Evolutionary conservation across 805 yeast genomes (phyloP).

Genomic region (Candida morakotiae): DNA sequence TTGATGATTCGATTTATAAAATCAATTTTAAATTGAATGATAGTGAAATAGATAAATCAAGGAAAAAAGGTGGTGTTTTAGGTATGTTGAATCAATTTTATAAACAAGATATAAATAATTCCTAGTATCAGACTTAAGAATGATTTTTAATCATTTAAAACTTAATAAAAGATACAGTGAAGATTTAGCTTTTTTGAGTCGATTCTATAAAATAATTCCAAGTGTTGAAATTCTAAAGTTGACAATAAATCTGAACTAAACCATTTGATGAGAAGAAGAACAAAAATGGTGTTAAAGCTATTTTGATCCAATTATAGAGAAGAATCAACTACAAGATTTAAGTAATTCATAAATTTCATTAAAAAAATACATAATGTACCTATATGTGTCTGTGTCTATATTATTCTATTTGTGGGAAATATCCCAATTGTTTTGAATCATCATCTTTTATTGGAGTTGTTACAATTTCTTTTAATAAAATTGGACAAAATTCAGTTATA

Average conservation of each 20-base stretch:
- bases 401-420: constrained; percentile 2
- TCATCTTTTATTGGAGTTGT: constrained; percentile 24
- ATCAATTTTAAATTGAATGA: constrained; percentile 28
- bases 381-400: background rate
- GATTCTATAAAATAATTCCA: too few species aligned
- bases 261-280: too few species aligned
- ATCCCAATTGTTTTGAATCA: background rate
- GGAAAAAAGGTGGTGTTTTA: constrained; percentile 53
- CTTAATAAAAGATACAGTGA: too few species aligned
- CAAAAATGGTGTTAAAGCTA: too few species aligned
- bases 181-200: too few species aligned
- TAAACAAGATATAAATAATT: constrained; percentile 40
- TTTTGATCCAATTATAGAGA: too few species aligned
- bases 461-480: constrained; percentile 23
- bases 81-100: constrained; percentile 82
- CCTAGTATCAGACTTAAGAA: too few species aligned
- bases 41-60: constrained; percentile 24
- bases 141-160: background rate
- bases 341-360: background rate
- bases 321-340: too few species aligned
- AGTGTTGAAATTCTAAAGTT: too few species aligned
- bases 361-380: background rate
- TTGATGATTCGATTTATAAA: constrained; percentile 18
- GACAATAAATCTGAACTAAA: too few species aligned
- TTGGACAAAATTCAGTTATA: constrained; percentile 42